These are phyloP conservation scores for Raphanus raphanistrum DNA, from an alignment of 345 rosid species.

Conservation along the genomic window DNA sequence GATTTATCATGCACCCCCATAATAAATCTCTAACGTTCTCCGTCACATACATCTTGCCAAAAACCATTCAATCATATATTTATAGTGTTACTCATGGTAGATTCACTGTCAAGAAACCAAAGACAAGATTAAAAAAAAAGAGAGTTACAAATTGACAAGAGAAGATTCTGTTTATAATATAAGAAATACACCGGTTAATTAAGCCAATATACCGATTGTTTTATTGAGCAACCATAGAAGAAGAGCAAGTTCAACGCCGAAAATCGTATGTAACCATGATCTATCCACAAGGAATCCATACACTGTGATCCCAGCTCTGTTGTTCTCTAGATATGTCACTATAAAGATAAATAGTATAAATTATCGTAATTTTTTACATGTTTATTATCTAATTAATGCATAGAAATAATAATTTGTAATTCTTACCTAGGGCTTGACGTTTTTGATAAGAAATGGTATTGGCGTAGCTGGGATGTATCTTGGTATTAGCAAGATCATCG, in stretches of 20 bases:
- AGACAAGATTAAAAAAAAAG: background rate
- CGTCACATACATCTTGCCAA: conserved; percentile 16
- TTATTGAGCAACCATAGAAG: conserved; percentile 91
- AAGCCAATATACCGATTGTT: conserved; percentile 55
- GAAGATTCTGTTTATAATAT: background rate
- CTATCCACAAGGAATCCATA: conserved; percentile 84
- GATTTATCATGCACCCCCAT: background rate
- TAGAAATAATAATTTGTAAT: background rate
- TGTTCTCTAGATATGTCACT: conserved; percentile 86
- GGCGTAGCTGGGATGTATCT: conserved; percentile 58
- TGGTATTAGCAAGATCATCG: conserved; percentile 60
- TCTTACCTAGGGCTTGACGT: conserved; percentile 83
- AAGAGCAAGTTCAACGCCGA: conserved; percentile 75
- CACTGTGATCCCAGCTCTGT: conserved; percentile 83
- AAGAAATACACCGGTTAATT: background rate
- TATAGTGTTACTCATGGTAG: conserved; percentile 26
- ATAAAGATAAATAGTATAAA: conserved; percentile 30
- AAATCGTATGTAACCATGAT: conserved; percentile 79
- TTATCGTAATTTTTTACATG: background rate
- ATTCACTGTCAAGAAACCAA: conserved; percentile 31
- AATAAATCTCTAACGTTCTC: conserved; percentile 1
- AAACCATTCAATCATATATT: conserved; percentile 5
- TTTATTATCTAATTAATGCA: background rate
- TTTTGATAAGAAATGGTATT: conserved; percentile 79
- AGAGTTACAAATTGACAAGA: conserved; percentile 18